Evolutionary conservation across 495 filamentous ascomycete species (phyloP).

Genomic region (Penicillium silybi): DNA sequence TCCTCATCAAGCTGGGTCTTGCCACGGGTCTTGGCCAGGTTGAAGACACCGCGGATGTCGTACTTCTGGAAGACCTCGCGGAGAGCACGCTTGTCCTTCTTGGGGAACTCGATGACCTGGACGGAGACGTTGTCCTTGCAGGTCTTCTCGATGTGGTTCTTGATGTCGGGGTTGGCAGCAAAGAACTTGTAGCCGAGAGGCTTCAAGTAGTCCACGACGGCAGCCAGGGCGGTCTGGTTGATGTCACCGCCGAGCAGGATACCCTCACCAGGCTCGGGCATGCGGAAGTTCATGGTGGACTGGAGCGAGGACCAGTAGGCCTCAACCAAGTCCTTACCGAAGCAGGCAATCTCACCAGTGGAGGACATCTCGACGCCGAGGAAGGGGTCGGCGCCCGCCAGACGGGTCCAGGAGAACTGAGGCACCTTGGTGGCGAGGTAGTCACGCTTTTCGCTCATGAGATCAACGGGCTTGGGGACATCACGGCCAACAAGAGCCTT

Average conservation of each 20-base stretch:
- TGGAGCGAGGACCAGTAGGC: conserved; percentile 97
- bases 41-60: conserved; percentile 93
- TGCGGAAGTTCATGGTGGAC: conserved; percentile 98
- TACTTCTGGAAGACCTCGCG: conserved; percentile 97
- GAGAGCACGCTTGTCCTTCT: conserved; percentile 89
- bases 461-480: conserved; percentile 80
- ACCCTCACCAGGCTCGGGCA: conserved; percentile 89
- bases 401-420: conserved; percentile 97
- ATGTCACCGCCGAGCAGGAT: conserved; percentile 89
- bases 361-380: conserved; percentile 96
- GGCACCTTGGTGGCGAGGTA: conserved; percentile 97
- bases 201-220: conserved; percentile 76
- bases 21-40: conserved; percentile 78
- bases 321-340: conserved; percentile 91
- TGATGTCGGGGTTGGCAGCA: conserved; percentile 75
- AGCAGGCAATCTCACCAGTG: conserved; percentile 97
- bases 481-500: conserved; percentile 85
- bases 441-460: conserved; percentile 83
- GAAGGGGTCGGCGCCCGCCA: conserved; percentile 97
- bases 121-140: conserved; percentile 64
- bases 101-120: conserved; percentile 95
- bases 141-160: conserved; percentile 71
- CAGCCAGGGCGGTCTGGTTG: conserved; percentile 57
- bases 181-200: conserved; percentile 93
- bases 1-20: conserved; percentile 87